phyloP scores from a whole-genome alignment of 768 basidiomycete genomes.

The Pulveroboletus sp. region DNA sequence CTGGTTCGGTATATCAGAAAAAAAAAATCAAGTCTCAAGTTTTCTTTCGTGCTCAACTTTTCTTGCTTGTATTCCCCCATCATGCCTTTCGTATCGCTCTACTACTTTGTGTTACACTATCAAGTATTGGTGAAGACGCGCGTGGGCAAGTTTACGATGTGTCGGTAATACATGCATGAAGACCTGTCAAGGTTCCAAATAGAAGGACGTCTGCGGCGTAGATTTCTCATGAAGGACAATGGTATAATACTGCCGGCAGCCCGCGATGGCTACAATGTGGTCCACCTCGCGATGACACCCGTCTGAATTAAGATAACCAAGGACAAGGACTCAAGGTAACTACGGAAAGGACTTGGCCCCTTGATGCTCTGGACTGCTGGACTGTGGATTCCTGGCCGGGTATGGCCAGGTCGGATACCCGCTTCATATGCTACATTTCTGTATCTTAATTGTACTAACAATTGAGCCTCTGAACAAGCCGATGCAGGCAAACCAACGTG shows the following conservation, averaged over 20 bases:
- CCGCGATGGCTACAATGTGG: constrained; percentile 4
- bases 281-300: background rate
- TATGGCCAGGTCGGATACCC: background rate
- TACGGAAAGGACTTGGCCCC: background rate
- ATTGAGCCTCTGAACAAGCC: background rate
- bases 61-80: constrained; percentile 40
- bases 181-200: constrained; percentile 22
- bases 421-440: background rate
- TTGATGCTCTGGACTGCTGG: background rate
- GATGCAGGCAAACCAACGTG: background rate
- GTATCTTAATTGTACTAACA: constrained; percentile 1
- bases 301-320: constrained; percentile 24
- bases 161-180: constrained; percentile 36
- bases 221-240: constrained; percentile 17
- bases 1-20: constrained; percentile 54
- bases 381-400: constrained; percentile 6
- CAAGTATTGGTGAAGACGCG: constrained; percentile 35
- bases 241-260: constrained; percentile 1
- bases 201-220: constrained; percentile 11
- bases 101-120: constrained; percentile 43
- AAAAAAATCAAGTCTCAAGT: constrained; percentile 66
- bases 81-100: constrained; percentile 42
- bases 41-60: constrained; percentile 50
- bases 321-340: constrained; percentile 12
- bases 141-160: constrained; percentile 35